Evolutionary conservation across 768 basidiomycete genomes (phyloP), one percentile per base, ranked within the genome.

Genomic region (Termitomyces sp.): DNA sequence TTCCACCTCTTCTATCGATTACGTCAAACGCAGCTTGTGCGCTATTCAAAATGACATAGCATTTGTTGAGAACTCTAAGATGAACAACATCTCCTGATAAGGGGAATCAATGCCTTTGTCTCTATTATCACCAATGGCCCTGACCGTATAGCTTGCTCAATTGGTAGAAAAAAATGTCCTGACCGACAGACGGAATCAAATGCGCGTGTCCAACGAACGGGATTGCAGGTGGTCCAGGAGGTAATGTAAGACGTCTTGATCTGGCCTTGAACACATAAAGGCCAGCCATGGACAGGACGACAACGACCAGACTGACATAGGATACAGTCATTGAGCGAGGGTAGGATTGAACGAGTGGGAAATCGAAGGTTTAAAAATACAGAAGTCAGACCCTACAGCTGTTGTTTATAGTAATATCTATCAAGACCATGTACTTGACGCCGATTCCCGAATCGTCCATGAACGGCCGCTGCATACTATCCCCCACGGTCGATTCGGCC

Each of bases 141-240:
- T 20, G 13, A 72, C 75, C 75, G 56, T 75, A 73, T 34, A 48
- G 61, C 56, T 71, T 69, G 0, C 70, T 63, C 65, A 70, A 69
- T 24, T 66, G 45, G 51, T 70, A 66, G 15, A 71, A 73, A 18
- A 65, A 62, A 1, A 66, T 57, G 4, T 67, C 65, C 68, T 61
- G 36, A 16, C 36, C 36, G 3, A 37, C 36, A 37, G 65, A 26
- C 18, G 74, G 75, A 18, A 77, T 70, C 9, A 68, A 55, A 6
- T 70, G 68, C 3, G 69, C 58, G 51, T 77, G 73, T 7, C 75
- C 75, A 9, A 77, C 64, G 39, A 77, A 29, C 0, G 73, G 71
- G 46, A 37, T 69, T 9, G 68, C 63, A 15, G 72, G 74, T 15
- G 73, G 75, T 7, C 74, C 67, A 10, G 47, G 47, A 13, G 74